These are phyloP conservation scores for Rhizoclosmatium globosum DNA, from an alignment of 192 early-diverging fungal species.

Conservation along the genomic window DNA sequence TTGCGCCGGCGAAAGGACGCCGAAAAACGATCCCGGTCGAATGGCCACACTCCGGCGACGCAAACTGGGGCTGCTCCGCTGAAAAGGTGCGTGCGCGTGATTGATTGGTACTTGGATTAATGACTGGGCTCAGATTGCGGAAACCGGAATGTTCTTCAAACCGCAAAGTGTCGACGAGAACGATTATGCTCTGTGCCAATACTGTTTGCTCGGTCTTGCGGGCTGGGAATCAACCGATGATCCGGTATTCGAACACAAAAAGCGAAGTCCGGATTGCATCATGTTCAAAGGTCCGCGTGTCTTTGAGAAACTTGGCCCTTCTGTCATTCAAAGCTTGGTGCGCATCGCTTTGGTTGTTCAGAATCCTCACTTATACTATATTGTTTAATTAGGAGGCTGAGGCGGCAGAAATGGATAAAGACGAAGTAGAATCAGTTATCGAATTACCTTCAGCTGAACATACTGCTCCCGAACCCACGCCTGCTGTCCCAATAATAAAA, in stretches of 20 bases:
- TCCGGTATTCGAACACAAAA: slow-evolving; percentile 30
- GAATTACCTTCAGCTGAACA: no score
- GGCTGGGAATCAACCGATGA: slow-evolving; percentile 35
- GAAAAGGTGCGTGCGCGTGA: slow-evolving; percentile 17
- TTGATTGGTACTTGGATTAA: not conserved
- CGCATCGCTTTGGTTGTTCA: no score
- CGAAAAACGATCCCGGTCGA: not conserved
- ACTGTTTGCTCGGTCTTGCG: slow-evolving; percentile 32
- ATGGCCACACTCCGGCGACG: slow-evolving; percentile 12
- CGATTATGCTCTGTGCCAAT: slow-evolving; percentile 30
- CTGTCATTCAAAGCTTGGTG: not conserved
- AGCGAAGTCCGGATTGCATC: slow-evolving; percentile 29
- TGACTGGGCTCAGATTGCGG: slow-evolving; percentile 12
- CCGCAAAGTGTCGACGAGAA: slow-evolving; percentile 12
- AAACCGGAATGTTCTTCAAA: slow-evolving; percentile 28
- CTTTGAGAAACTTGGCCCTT: slow-evolving; percentile 1
- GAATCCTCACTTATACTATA: no score
- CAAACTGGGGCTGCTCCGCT: slow-evolving; percentile 16
- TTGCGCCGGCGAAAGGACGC: not conserved
- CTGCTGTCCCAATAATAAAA: no score
- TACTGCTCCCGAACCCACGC: no score
- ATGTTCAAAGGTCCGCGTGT: slow-evolving; percentile 26
- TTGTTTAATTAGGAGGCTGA: no score
- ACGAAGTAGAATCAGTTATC: no score
- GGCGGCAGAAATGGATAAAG: no score